A percentile compares a stretch with the other conserved stretches of the same genome.
Conservation (phyloP, 2,329 filamentous ascomycete species). For the Teratosphaeria destructans region DNA sequence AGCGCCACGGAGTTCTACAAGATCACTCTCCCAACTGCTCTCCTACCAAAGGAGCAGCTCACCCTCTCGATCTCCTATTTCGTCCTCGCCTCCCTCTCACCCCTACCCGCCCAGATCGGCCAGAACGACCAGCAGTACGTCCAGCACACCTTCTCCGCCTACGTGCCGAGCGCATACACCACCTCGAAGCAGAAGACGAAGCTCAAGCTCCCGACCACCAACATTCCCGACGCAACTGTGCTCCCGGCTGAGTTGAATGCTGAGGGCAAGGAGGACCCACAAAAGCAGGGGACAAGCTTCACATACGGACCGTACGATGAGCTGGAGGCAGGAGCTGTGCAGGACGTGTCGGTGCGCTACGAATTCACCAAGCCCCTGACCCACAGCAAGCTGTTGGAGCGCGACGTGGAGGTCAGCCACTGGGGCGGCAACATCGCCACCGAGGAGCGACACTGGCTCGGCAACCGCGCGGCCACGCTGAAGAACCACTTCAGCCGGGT, state of each 20-base stretch:
- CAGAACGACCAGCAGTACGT: constrained; percentile 84
- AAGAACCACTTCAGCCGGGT: constrained; percentile 43
- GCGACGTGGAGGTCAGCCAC: constrained; percentile 90
- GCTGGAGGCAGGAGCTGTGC: constrained; percentile 63
- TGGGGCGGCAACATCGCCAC: constrained; percentile 96
- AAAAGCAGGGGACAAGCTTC: constrained; percentile 74
- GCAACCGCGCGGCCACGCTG: constrained; percentile 70
- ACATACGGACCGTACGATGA: constrained; percentile 85
- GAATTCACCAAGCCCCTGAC: constrained; percentile 90
- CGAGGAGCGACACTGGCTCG: constrained; percentile 84
- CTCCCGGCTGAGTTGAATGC: constrained; percentile 49
- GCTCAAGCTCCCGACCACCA: constrained; percentile 69
- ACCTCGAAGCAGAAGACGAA: constrained; percentile 96
- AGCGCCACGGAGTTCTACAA: constrained; percentile 61
- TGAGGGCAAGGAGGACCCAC: constrained; percentile 55
- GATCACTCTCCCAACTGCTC: constrained; percentile 64
- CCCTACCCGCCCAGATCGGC: constrained; percentile 71
- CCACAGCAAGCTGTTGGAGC: constrained; percentile 68
- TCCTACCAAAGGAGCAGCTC: constrained; percentile 66
- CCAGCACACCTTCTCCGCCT: constrained; percentile 74
- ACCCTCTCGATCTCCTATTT: constrained; percentile 83
- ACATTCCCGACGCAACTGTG: constrained; percentile 67
- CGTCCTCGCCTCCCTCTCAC: constrained; percentile 64
- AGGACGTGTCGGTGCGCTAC: constrained; percentile 72
- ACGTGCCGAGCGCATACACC: constrained; percentile 70